A percentile compares a stretch with the other conserved stretches of the same genome.
Evolutionary conservation across 768 basidiomycete genomes (phyloP).

Genomic region (Tricholoma sp.): DNA sequence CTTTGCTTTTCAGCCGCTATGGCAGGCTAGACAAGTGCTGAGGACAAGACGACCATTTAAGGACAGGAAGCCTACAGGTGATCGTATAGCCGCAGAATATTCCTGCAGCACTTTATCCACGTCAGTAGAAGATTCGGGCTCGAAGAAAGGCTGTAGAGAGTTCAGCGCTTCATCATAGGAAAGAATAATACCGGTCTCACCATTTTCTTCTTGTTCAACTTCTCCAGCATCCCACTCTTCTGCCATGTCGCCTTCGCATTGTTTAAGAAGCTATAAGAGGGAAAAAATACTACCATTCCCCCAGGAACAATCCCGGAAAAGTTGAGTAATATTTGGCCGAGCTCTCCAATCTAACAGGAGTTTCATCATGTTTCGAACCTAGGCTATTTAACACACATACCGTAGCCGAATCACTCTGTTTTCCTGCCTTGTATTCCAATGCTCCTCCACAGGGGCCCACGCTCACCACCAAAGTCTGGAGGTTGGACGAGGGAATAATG

Average conservation of each 20-base stretch:
- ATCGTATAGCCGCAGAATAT: conserved; percentile 52
- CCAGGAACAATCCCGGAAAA: conserved; percentile 73
- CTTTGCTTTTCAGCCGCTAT: conserved; percentile 26
- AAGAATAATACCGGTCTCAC: conserved; percentile 29
- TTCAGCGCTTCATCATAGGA: not conserved
- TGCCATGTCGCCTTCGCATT: conserved; percentile 64
- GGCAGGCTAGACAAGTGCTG: conserved; percentile 1
- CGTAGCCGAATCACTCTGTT: conserved; percentile 57
- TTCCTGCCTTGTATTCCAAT: conserved; percentile 78
- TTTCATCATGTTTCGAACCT: not conserved
- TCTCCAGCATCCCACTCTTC: conserved; percentile 52
- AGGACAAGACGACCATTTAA: not conserved
- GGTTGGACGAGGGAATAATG: conserved; percentile 77
- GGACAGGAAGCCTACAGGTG: conserved; percentile 5
- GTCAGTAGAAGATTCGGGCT: conserved; percentile 66
- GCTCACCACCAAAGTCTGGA: conserved; percentile 69
- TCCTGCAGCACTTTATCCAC: conserved; percentile 75
- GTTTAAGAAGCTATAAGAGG: conserved; percentile 83
- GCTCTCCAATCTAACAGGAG: conserved; percentile 58
- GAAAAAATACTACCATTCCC: conserved; percentile 92
- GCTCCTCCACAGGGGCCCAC: conserved; percentile 71
- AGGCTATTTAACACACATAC: conserved; percentile 39
- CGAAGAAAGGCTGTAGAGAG: conserved; percentile 70
- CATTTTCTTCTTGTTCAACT: conserved; percentile 69
- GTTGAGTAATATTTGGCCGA: conserved; percentile 83